phyloP scores from a whole-genome alignment of 2,329 filamentous ascomycete genomes.

The Blumeria hordei region DNA sequence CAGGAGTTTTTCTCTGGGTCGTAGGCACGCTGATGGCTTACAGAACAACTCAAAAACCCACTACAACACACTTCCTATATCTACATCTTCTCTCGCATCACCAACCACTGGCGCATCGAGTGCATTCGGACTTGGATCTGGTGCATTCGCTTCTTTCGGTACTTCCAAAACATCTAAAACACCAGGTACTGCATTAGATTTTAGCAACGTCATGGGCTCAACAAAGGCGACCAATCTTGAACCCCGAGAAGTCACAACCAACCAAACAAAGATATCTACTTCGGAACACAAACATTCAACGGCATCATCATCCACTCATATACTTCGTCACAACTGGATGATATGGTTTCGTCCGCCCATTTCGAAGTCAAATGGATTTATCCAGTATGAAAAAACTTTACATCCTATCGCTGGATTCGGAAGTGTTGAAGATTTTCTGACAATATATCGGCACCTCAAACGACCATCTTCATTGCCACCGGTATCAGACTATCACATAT shows the following conservation, averaged over 20 bases:
- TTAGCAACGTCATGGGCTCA: conserved; percentile 30
- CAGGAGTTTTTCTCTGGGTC: conserved; percentile 41
- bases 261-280: conserved; percentile 17
- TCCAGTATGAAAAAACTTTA: conserved; percentile 92
- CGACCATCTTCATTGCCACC: conserved; percentile 68
- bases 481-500: conserved; percentile 94
- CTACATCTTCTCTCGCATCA: conserved; percentile 44
- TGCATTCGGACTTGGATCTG: conserved; percentile 81
- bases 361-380: conserved; percentile 67
- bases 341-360: conserved; percentile 96
- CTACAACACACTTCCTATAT: conserved; percentile 51
- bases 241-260: conserved; percentile 25
- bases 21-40: conserved; percentile 50
- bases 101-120: conserved; percentile 58
- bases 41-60: conserved; percentile 55
- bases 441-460: conserved; percentile 71
- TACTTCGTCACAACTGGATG: conserved; percentile 71
- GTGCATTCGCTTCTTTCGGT: conserved; percentile 91
- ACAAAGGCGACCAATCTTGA: conserved; percentile 31
- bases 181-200: conserved; percentile 56
- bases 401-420: conserved; percentile 62
- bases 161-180: conserved; percentile 73
- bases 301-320: conserved; percentile 24
- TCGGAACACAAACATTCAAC: conserved; percentile 15
- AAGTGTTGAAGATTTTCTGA: conserved; percentile 78